Evolutionary conservation across 768 basidiomycete species (phyloP).

Genomic region (Russula earlei): DNA sequence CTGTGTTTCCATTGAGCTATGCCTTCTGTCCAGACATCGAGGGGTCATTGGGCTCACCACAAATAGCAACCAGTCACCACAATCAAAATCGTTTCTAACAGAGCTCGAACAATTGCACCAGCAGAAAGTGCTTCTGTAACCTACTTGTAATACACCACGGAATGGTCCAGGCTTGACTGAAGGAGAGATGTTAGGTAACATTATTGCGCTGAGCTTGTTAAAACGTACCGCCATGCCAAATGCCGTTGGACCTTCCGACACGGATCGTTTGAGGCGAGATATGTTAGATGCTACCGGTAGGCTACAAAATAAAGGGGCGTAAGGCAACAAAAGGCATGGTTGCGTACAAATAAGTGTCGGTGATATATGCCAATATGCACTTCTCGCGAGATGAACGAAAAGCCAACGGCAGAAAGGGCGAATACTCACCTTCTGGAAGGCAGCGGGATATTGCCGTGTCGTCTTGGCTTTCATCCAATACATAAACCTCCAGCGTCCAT

Average conservation of each 20-base stretch:
- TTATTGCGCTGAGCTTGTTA: neutral
- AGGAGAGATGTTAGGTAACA: neutral
- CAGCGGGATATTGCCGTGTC: slow-evolving; percentile 53
- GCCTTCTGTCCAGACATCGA: neutral
- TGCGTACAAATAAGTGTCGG: slow-evolving; percentile 63
- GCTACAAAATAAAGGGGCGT: slow-evolving; percentile 30
- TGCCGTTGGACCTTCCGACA: slow-evolving; percentile 30
- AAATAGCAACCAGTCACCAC: slow-evolving; percentile 74
- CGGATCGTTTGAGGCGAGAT: slow-evolving; percentile 42
- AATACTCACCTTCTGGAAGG: slow-evolving; percentile 61
- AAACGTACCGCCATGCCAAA: slow-evolving; percentile 53
- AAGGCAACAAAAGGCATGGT: neutral
- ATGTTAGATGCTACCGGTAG: slow-evolving; percentile 45
- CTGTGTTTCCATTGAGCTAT: neutral
- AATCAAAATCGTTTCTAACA: slow-evolving; percentile 59
- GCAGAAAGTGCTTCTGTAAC: slow-evolving; percentile 17
- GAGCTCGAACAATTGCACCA: neutral
- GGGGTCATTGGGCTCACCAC: slow-evolving; percentile 38
- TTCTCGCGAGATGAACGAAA: slow-evolving; percentile 22
- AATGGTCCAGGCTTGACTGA: slow-evolving; percentile 69
- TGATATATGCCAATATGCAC: slow-evolving; percentile 75
- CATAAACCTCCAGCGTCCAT: slow-evolving; percentile 40
- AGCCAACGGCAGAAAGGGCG: neutral
- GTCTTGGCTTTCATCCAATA: slow-evolving; percentile 77
- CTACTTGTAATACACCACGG: slow-evolving; percentile 72